Evolutionary conservation across 805 yeast genomes (phyloP).

Genomic region (Candida chilensis): DNA sequence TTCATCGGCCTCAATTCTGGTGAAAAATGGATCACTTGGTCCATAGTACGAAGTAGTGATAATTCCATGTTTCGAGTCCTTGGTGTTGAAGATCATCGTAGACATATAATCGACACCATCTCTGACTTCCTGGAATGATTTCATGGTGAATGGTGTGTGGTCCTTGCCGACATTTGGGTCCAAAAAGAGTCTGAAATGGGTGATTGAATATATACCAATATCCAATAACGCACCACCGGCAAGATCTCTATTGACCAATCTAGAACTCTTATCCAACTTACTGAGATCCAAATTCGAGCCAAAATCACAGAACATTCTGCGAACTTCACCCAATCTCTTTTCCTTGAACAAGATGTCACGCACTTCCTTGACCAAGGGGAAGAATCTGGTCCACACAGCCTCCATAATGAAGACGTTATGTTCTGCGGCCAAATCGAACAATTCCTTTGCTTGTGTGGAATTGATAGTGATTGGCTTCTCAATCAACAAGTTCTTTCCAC

Average conservation of each 20-base stretch:
- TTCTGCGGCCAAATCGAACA: conserved; percentile 31
- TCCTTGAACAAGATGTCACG: conserved; percentile 25
- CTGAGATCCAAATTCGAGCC: conserved; percentile 23
- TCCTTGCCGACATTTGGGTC: conserved; percentile 20
- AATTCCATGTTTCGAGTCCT: conserved; percentile 30
- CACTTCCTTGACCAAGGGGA: conserved; percentile 32
- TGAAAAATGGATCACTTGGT: conserved; percentile 5
- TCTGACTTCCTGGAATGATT: conserved; percentile 23
- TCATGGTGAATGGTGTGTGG: conserved; percentile 10
- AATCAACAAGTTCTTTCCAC: conserved; percentile 41
- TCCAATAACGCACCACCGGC: conserved; percentile 54
- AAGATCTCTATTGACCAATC: conserved; percentile 32
- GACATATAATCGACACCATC: conserved; percentile 34
- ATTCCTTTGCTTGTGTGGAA: conserved; percentile 27
- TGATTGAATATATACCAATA: conserved; percentile 42
- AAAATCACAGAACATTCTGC: conserved; percentile 33
- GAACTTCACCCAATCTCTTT: conserved; percentile 34
- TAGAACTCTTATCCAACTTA: conserved; percentile 16
- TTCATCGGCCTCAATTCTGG: conserved; percentile 3
- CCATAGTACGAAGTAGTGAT: conserved; percentile 14
- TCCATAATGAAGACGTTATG: conserved; percentile 44
- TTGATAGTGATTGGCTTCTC: conserved; percentile 49
- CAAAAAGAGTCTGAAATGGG: conserved; percentile 31
- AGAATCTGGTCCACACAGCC: conserved; percentile 49
- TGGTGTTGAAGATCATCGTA: conserved; percentile 23